phyloP scores from a whole-genome alignment of 495 filamentous ascomycete genomes.

The Aspergillus saccharolyticus region DNA sequence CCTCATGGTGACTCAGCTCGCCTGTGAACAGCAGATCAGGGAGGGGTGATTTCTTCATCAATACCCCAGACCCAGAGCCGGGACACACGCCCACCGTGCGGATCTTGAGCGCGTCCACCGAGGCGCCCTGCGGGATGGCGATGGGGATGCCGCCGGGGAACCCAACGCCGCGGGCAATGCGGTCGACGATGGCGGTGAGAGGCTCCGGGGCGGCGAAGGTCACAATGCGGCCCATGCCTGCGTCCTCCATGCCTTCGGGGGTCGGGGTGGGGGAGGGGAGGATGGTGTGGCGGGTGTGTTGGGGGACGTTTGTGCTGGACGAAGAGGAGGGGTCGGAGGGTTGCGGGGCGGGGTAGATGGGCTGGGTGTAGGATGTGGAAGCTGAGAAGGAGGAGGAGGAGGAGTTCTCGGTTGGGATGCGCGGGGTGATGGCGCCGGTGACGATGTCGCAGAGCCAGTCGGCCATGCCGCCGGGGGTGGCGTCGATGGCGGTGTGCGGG shows the following conservation, averaged over 20 bases:
- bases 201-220: slow-evolving; percentile 54
- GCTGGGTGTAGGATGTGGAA: slow-evolving; percentile 38
- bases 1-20: slow-evolving; percentile 89
- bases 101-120: slow-evolving; percentile 52
- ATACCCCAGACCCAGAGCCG: slow-evolving; percentile 70
- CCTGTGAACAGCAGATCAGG: slow-evolving; percentile 82
- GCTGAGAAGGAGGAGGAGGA: slow-evolving; percentile 24
- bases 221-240: slow-evolving; percentile 75
- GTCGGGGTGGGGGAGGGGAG: slow-evolving; percentile 41
- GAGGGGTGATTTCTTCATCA: slow-evolving; percentile 56
- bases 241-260: slow-evolving; percentile 54
- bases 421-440: slow-evolving; percentile 44
- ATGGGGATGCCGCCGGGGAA: slow-evolving; percentile 61
- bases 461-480: slow-evolving; percentile 77
- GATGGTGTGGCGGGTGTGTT: slow-evolving; percentile 50
- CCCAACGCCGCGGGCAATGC: slow-evolving; percentile 55
- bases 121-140: slow-evolving; percentile 57
- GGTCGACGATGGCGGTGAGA: slow-evolving; percentile 57
- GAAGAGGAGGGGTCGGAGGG: too few species aligned
- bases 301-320: slow-evolving; percentile 21
- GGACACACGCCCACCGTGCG: slow-evolving; percentile 68
- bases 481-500: slow-evolving; percentile 92
- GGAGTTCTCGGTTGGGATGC: slow-evolving; percentile 3
- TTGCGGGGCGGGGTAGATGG: slow-evolving; percentile 35
- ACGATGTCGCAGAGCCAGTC: slow-evolving; percentile 94